phyloP scores from a whole-genome alignment of 2,329 filamentous ascomycete genomes.

The Cadophora sp. region DNA sequence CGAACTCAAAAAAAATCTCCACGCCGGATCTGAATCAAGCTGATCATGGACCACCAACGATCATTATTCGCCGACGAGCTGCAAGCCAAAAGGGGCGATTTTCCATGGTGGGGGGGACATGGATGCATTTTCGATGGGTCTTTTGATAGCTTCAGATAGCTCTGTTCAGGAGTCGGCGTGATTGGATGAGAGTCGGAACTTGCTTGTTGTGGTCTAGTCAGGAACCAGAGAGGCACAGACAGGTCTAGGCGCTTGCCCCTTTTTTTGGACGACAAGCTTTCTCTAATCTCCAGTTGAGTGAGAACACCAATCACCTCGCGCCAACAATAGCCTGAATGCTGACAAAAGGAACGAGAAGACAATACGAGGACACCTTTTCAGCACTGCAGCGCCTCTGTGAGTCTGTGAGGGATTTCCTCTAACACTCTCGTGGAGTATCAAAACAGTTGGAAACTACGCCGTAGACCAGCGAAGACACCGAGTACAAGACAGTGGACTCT shows the following conservation, averaged over 20 bases:
- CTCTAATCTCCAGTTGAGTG: background rate
- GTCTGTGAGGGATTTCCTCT: background rate
- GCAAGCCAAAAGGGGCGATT: background rate
- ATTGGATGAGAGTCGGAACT: background rate
- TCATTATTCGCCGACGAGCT: background rate
- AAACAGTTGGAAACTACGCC: background rate
- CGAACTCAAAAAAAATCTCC: background rate
- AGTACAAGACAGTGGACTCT: constrained; percentile 1
- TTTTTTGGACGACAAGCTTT: constrained; percentile 6
- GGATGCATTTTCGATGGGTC: constrained; percentile 2
- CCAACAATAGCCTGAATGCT: background rate
- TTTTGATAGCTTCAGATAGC: background rate
- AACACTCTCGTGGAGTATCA: background rate
- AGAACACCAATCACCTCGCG: background rate
- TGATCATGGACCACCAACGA: background rate
- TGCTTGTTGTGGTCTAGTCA: constrained; percentile 8
- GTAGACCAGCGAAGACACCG: background rate
- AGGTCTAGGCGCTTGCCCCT: constrained; percentile 6
- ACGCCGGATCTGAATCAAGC: background rate
- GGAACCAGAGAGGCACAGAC: constrained; percentile 8
- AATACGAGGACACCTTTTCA: background rate
- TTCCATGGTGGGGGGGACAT: background rate
- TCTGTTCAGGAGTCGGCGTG: background rate
- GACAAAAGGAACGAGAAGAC: background rate
- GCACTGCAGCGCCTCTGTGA: background rate